Evolutionary conservation across 2,329 filamentous ascomycete genomes (phyloP).

Genomic region (Hypoxylon sp.): DNA sequence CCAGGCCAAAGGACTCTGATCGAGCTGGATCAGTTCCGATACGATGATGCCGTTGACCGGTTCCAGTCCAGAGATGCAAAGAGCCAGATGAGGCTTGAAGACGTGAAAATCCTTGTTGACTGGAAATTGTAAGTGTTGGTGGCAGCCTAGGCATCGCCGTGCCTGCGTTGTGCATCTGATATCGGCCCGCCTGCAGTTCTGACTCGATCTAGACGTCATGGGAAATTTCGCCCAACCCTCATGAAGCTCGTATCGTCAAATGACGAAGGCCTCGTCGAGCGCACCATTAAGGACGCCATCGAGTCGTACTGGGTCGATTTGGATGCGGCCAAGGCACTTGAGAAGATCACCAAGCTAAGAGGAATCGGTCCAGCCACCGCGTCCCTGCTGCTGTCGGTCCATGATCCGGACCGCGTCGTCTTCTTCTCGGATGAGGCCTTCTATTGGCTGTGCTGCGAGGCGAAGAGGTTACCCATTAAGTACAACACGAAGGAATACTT

Average conservation of each 20-base stretch:
- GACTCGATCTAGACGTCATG: constrained; percentile 58
- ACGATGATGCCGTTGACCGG: constrained; percentile 57
- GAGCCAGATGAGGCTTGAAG: constrained; percentile 59
- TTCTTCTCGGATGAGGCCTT: constrained; percentile 87
- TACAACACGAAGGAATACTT: constrained; percentile 76
- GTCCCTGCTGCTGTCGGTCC: constrained; percentile 73
- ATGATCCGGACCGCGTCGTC: constrained; percentile 64
- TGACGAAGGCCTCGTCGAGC: constrained; percentile 53
- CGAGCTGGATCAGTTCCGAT: constrained; percentile 68
- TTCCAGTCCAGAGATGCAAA: constrained; percentile 51
- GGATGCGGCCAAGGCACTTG: constrained; percentile 55
- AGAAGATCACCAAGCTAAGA: constrained; percentile 65
- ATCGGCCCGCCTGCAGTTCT: background rate
- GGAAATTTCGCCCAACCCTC: constrained; percentile 68
- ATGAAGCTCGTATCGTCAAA: constrained; percentile 71
- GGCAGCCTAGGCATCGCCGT: background rate
- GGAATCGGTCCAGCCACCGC: constrained; percentile 84
- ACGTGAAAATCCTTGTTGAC: constrained; percentile 68
- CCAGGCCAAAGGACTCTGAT: constrained; percentile 59
- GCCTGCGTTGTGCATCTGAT: background rate
- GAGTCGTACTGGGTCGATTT: constrained; percentile 51
- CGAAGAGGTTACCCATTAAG: constrained; percentile 63
- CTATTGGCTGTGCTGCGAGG: constrained; percentile 71
- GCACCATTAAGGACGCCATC: constrained; percentile 62
- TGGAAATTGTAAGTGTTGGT: constrained; percentile 71